Percentiles rank a stretch among this genome's conserved stretches.
Evolutionary conservation across 805 yeast genomes (phyloP).

Genomic region (Candida sonorensis): DNA sequence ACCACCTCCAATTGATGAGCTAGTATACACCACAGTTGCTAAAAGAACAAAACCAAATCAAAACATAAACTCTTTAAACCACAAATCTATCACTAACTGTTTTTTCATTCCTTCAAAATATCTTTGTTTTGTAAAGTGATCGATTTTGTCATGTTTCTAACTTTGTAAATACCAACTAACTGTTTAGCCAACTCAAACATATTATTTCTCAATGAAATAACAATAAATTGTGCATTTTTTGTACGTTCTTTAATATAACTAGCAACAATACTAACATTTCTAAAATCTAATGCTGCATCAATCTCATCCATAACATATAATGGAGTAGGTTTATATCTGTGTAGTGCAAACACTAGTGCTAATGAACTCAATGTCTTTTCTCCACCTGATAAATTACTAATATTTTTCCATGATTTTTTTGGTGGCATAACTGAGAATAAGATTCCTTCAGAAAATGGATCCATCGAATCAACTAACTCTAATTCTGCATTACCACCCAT

Average conservation of each 20-base stretch:
- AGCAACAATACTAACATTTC: slow-evolving; percentile 96
- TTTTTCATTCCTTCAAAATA: slow-evolving; percentile 8
- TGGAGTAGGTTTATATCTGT: slow-evolving; percentile 94
- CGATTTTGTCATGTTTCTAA: slow-evolving; percentile 82
- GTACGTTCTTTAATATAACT: slow-evolving; percentile 94
- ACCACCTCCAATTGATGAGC: too few species aligned
- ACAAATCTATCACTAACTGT: background rate
- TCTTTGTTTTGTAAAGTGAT: slow-evolving; percentile 70
- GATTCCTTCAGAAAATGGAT: slow-evolving; percentile 98
- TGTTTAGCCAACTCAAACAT: slow-evolving; percentile 97
- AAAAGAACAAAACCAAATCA: background rate
- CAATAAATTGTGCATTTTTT: slow-evolving; percentile 93
- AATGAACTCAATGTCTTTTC: slow-evolving; percentile 93
- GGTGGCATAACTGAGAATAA: slow-evolving; percentile 99
- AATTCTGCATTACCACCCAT: slow-evolving; percentile 99
- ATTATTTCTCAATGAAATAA: slow-evolving; percentile 89
- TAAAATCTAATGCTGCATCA: slow-evolving; percentile 96
- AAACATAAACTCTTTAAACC: slow-evolving; percentile 1
- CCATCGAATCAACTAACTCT: slow-evolving; percentile 90
- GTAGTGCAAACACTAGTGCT: slow-evolving; percentile 93
- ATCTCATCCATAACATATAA: slow-evolving; percentile 98
- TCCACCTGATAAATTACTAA: slow-evolving; percentile 93
- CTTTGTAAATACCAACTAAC: slow-evolving; percentile 92
- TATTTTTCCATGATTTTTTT: slow-evolving; percentile 94
- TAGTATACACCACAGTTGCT: too few species aligned